Evolutionary conservation across 768 basidiomycete species (phyloP).

Genomic region (Pulveroboletus ravenelii): DNA sequence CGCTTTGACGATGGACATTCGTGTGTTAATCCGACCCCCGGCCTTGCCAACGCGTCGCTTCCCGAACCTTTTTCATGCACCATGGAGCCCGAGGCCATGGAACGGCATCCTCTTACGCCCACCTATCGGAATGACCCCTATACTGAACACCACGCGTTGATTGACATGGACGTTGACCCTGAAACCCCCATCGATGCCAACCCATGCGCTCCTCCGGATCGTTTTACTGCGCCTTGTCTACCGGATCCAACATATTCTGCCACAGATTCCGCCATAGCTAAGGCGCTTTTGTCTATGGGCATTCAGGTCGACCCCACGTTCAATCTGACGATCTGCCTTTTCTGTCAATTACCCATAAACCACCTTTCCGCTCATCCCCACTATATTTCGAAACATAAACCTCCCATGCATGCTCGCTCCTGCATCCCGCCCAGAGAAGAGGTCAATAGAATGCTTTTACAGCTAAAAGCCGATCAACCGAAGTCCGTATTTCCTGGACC

Average conservation of each 20-base stretch:
- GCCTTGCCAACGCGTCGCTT: too few species aligned
- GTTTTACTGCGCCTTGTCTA: too few species aligned
- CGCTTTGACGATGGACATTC: too few species aligned
- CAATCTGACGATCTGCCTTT: background rate
- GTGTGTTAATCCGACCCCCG: too few species aligned
- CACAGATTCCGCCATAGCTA: background rate
- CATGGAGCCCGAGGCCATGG: too few species aligned
- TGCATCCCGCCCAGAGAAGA: background rate
- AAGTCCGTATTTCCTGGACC: background rate
- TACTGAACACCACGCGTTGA: too few species aligned
- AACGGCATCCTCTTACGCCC: too few species aligned
- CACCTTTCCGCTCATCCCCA: background rate
- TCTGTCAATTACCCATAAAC: background rate
- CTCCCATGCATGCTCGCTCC: background rate
- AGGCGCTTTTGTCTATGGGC: background rate
- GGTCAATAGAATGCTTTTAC: background rate
- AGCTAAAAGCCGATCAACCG: background rate
- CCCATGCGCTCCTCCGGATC: background rate
- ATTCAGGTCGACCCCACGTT: background rate
- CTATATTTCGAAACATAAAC: background rate
- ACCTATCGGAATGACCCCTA: too few species aligned
- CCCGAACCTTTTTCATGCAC: too few species aligned
- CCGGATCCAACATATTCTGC: background rate
- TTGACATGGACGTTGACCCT: too few species aligned
- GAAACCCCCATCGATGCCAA: too few species aligned